phyloP scores from a whole-genome alignment of 345 rosid genomes.

The Triadica sebifera region DNA sequence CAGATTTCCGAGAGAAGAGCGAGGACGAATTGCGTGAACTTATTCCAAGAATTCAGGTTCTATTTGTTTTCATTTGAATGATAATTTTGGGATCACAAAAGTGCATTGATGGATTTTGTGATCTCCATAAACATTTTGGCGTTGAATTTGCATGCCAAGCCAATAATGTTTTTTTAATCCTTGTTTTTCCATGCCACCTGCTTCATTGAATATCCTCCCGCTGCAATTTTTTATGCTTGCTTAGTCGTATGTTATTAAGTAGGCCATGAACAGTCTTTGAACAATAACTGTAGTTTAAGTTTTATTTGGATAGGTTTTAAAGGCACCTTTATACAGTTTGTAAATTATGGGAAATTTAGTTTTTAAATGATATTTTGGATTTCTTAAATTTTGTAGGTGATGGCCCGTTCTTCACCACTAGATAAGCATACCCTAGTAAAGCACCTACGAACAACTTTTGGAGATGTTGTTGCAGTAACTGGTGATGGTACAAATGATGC shows the following conservation, averaged over 20 bases:
- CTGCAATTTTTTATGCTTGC: neutral
- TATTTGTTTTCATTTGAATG: neutral
- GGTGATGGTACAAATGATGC: constrained; percentile 76
- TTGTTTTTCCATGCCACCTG: neutral
- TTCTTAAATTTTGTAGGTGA: constrained; percentile 29
- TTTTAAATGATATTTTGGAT: constrained; percentile 2
- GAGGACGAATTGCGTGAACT: constrained; percentile 43
- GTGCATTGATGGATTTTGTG: neutral
- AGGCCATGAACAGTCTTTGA: constrained; percentile 6
- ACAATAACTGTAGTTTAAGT: neutral
- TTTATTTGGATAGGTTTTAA: constrained; percentile 1
- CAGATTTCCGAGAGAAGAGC: constrained; percentile 28
- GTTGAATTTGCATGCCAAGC: neutral
- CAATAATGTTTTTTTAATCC: neutral
- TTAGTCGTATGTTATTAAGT: neutral
- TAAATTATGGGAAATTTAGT: neutral
- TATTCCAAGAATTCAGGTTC: constrained; percentile 87
- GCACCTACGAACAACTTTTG: constrained; percentile 24
- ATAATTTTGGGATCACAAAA: neutral
- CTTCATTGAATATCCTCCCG: neutral
- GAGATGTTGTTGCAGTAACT: constrained; percentile 69
- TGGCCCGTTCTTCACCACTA: constrained; percentile 37
- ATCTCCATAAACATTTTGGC: neutral
- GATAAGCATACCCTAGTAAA: constrained; percentile 33
- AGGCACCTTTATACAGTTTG: neutral